Base-by-base conservation (phyloP, 441 rosid species). In the Geranium incanum region DNA sequence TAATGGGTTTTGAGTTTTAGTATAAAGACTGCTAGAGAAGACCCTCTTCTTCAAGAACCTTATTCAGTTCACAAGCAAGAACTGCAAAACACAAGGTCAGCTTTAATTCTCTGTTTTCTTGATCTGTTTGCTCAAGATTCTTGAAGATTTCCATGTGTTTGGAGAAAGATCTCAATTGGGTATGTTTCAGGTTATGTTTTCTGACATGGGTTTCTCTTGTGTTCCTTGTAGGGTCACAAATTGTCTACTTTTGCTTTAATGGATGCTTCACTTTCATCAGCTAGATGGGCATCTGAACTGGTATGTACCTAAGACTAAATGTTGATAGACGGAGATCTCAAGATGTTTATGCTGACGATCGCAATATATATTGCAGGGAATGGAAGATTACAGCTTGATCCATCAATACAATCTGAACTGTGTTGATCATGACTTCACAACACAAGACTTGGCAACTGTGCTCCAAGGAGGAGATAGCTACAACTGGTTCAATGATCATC, bases 211-310 rank as follows among this genome's bases (percentile, higher is more conserved):
- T 48, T 48, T 48, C 15, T 48, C 55, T 48, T 48, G 55, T 13
- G 9, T 9, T 48, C 15, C 13, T 48, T 48, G 15, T 48, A 48
- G 55, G 55, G 55, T 48, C 15, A 48, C 55, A 11, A 12, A 28
- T 28, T 28, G 33, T 28, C 33, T 2, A 28, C 33, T 28, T 28
- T 2, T 28, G 33, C 45, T 39, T 4, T 55, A 55, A 55, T 55
- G 62, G 62, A 55, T 15, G 62, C 55, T 48, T 9, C 55, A 48
- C 50, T 50, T 12, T 55, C 62, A 55, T 55, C 62, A 55, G 62
- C 62, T n/a, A 55, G 62, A 55, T 55, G 62, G 62, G 62, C 16
- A 55, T 55, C 62, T 55, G 62, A 55, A 55, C 62, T 55, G 62
- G 66, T 62, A 23, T 19, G 13, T 62, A 1, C 11, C 5, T 28